phyloP scores from a whole-genome alignment of 2,329 filamentous ascomycete species.

The Venturia effusa region DNA sequence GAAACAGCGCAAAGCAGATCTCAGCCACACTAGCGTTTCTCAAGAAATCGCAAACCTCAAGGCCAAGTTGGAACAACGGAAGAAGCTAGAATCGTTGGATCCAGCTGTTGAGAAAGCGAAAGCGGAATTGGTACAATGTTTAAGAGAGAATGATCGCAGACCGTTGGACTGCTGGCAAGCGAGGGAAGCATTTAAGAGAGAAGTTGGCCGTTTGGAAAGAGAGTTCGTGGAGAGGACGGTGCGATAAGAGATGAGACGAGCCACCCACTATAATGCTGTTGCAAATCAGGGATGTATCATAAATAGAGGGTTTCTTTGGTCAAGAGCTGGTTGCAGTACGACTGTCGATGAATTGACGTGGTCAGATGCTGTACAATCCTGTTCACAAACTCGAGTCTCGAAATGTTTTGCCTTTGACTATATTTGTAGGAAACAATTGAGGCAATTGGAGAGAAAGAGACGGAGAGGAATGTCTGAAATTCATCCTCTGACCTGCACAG shows the following conservation, averaged over 20 bases:
- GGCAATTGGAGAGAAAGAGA: neutral
- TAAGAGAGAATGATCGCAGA: slow-evolving; percentile 73
- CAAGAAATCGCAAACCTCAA: slow-evolving; percentile 47
- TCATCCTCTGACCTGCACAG: too few species aligned
- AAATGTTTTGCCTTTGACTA: neutral
- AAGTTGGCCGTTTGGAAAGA: slow-evolving; percentile 78
- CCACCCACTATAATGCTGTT: neutral
- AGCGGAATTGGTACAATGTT: slow-evolving; percentile 64
- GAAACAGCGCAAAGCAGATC: slow-evolving; percentile 33
- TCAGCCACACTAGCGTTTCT: slow-evolving; percentile 42
- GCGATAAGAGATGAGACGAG: neutral
- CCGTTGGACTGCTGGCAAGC: slow-evolving; percentile 92
- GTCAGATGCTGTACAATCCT: neutral
- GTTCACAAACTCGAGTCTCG: neutral
- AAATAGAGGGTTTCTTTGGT: neutral
- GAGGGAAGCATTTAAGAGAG: slow-evolving; percentile 80
- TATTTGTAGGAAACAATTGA: neutral
- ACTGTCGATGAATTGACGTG: neutral
- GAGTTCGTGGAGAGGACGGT: slow-evolving; percentile 73
- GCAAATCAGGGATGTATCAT: neutral
- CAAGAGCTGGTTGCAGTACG: neutral
- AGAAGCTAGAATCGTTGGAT: slow-evolving; percentile 54
- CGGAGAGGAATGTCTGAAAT: neutral
- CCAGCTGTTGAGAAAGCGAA: slow-evolving; percentile 64
- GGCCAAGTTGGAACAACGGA: slow-evolving; percentile 38